These are phyloP conservation scores for Pinus tabuliformis DNA, from an alignment of 75 land plant genomes.

Conservation along the genomic window DNA sequence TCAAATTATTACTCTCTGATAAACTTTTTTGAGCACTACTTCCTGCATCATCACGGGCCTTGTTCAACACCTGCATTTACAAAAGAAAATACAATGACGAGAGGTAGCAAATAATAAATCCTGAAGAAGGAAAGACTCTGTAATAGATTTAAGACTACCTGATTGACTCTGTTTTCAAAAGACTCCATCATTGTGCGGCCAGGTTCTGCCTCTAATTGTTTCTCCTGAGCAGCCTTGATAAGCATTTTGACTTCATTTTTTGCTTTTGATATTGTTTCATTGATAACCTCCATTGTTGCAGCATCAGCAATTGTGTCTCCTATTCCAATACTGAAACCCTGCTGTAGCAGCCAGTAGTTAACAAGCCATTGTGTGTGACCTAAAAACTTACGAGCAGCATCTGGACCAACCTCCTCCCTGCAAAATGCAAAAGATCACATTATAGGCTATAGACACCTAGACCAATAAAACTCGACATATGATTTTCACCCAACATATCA, in stretches of 20 bases:
- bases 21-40: slow-evolving; percentile 92
- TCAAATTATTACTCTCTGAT: slow-evolving; percentile 95
- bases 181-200: slow-evolving; percentile 98
- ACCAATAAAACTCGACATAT: too few species aligned
- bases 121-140: too few species aligned
- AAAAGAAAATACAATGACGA: neutral
- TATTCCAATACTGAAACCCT: slow-evolving; percentile 96
- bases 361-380: slow-evolving; percentile 99
- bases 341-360: slow-evolving; percentile 95
- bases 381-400: slow-evolving; percentile 96
- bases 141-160: slow-evolving; percentile 35
- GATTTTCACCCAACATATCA: too few species aligned
- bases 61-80: slow-evolving; percentile 96
- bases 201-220: slow-evolving; percentile 90
- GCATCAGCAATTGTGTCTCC: slow-evolving; percentile 99
- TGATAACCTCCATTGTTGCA: slow-evolving; percentile 85
- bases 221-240: slow-evolving; percentile 70
- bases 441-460: too few species aligned
- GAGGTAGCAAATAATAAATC: too few species aligned
- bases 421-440: neutral
- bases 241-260: slow-evolving; percentile 91
- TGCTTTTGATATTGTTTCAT: slow-evolving; percentile 85
- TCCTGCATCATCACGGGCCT: slow-evolving; percentile 99
- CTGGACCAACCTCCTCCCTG: slow-evolving; percentile 98
- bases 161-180: slow-evolving; percentile 95